These are phyloP conservation scores for Penicillium sp. DNA, from an alignment of 2,329 filamentous ascomycete species.

Conservation along the genomic window DNA sequence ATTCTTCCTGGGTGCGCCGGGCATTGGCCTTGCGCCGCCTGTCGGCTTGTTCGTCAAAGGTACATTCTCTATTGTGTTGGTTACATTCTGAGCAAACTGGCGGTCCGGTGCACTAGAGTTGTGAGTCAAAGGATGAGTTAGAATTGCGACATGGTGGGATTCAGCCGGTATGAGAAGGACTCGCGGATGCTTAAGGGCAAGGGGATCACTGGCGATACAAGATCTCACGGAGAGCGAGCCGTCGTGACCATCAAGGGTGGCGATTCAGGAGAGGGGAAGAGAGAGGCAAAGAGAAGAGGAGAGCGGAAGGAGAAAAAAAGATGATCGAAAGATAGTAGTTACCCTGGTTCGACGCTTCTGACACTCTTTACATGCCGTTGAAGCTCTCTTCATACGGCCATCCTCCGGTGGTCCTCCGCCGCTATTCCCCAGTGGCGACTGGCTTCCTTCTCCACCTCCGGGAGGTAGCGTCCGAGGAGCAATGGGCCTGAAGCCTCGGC, in stretches of 20 bases:
- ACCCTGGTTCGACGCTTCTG: slow-evolving; percentile 36
- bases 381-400: slow-evolving; percentile 30
- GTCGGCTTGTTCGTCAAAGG: slow-evolving; percentile 31
- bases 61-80: slow-evolving; percentile 28
- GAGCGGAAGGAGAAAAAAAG: not conserved
- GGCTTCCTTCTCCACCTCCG: slow-evolving; percentile 11
- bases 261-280: not conserved
- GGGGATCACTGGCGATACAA: no score
- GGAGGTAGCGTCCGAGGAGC: slow-evolving; percentile 23
- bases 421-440: slow-evolving; percentile 10
- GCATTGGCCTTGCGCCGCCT: slow-evolving; percentile 33
- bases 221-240: no score
- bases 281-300: not conserved
- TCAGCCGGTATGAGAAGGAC: no score
- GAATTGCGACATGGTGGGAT: not conserved
- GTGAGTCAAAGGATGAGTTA: slow-evolving; percentile 7
- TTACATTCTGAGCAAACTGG: slow-evolving; percentile 31
- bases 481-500: slow-evolving; percentile 26
- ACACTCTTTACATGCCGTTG: slow-evolving; percentile 34
- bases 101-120: slow-evolving; percentile 25
- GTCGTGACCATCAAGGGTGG: no score
- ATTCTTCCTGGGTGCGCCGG: slow-evolving; percentile 25
- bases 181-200: no score
- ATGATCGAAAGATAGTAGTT: slow-evolving; percentile 5
- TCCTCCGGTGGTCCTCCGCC: slow-evolving; percentile 23